phyloP scores from a whole-genome alignment of 2,329 filamentous ascomycete genomes.

The Fusarium begoniae region DNA sequence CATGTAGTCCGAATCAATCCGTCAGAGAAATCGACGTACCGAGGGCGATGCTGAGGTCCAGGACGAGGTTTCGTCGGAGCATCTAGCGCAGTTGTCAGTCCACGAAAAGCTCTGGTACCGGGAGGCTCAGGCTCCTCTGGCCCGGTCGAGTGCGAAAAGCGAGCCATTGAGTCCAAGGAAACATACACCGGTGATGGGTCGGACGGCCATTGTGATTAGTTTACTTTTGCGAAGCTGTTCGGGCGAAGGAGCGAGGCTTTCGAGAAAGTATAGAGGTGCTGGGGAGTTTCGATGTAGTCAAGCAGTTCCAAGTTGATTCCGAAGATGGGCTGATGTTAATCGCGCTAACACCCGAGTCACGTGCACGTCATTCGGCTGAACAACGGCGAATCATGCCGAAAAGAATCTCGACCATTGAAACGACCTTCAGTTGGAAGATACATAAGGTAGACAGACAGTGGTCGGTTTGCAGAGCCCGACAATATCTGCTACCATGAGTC shows the following conservation, averaged over 20 bases:
- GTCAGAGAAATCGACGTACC: slow-evolving; percentile 54
- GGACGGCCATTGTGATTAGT: slow-evolving; percentile 60
- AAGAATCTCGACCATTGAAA: slow-evolving; percentile 40
- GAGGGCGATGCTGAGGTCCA: slow-evolving; percentile 64
- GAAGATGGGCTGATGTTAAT: slow-evolving; percentile 50
- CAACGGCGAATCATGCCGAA: slow-evolving; percentile 34
- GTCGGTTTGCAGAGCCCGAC: slow-evolving; percentile 33
- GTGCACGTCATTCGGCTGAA: slow-evolving; percentile 40
- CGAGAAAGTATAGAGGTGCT: slow-evolving; percentile 24
- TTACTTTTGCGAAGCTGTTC: slow-evolving; percentile 37
- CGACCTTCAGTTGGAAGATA: slow-evolving; percentile 19
- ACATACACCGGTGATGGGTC: slow-evolving; percentile 69
- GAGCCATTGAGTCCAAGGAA: slow-evolving; percentile 45
- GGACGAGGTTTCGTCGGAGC: slow-evolving; percentile 67
- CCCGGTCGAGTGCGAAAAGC: slow-evolving; percentile 12
- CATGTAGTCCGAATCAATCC: slow-evolving; percentile 3
- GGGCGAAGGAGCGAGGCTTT: slow-evolving; percentile 34
- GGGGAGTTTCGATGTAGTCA: slow-evolving; percentile 38
- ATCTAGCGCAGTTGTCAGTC: slow-evolving; percentile 58
- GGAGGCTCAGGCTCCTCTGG: slow-evolving; percentile 26
- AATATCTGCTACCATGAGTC: slow-evolving; percentile 63
- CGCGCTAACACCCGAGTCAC: slow-evolving; percentile 44
- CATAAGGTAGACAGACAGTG: slow-evolving; percentile 29
- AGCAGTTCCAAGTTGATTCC: slow-evolving; percentile 40
- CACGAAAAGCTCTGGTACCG: slow-evolving; percentile 36